Evolutionary conservation across 106 monocot genomes (phyloP).

Genomic region (Dactylorhiza incarnata): DNA sequence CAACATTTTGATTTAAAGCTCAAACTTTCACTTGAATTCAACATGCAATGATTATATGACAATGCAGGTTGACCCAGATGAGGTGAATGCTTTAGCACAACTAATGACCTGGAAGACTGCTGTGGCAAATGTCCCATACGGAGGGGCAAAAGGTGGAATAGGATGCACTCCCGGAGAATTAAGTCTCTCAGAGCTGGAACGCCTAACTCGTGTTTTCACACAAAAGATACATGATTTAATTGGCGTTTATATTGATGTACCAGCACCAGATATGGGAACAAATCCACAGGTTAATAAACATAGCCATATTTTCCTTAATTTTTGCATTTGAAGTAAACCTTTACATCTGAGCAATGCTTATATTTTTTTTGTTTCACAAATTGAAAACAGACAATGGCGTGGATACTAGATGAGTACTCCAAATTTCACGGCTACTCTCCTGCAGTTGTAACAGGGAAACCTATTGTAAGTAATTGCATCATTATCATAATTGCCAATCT

Average conservation of each 20-base stretch:
- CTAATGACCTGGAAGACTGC: constrained; percentile 98
- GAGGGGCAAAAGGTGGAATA: constrained; percentile 95
- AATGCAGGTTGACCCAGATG: constrained; percentile 90
- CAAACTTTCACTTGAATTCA: background rate
- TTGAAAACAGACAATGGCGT: constrained; percentile 72
- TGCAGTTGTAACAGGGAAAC: constrained; percentile 91
- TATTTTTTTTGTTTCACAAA: constrained; percentile 10
- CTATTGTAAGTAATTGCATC: constrained; percentile 57
- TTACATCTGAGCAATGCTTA: background rate
- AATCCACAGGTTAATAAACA: constrained; percentile 45
- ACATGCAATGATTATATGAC: background rate
- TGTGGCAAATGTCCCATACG: constrained; percentile 91
- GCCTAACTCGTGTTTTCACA: constrained; percentile 83
- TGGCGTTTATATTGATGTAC: constrained; percentile 83
- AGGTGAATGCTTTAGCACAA: constrained; percentile 91
- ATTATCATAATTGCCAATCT: background rate
- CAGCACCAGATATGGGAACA: constrained; percentile 95
- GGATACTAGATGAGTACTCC: constrained; percentile 93
- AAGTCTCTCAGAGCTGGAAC: constrained; percentile 77
- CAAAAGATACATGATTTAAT: constrained; percentile 97
- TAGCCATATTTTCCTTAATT: background rate
- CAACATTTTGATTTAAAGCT: background rate
- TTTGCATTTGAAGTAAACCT: background rate
- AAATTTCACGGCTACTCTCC: constrained; percentile 94
- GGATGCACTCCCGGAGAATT: constrained; percentile 80